Evolutionary conservation across 495 filamentous ascomycete species (phyloP).

Genomic region (Hamigera avellanea): DNA sequence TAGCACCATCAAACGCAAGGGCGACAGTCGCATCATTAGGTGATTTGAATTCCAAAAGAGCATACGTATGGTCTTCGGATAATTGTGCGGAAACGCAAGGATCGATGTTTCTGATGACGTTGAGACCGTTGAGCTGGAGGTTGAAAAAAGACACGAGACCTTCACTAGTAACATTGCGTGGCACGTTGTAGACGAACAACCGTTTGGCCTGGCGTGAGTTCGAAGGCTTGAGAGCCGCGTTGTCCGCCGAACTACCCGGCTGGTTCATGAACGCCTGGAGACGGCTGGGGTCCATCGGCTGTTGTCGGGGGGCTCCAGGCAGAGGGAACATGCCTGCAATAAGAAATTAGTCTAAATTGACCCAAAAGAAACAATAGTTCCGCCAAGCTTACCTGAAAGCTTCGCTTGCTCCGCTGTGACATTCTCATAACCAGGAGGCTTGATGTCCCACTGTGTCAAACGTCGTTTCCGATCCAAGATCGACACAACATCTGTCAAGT

Average conservation of each 20-base stretch:
- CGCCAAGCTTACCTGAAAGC: slow-evolving; percentile 60
- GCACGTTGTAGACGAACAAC: slow-evolving; percentile 76
- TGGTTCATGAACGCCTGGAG: slow-evolving; percentile 94
- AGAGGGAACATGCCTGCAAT: slow-evolving; percentile 83
- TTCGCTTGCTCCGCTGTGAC: slow-evolving; percentile 98
- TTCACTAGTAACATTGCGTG: slow-evolving; percentile 56
- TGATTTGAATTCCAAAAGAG: slow-evolving; percentile 83
- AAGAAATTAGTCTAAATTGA: too few species aligned
- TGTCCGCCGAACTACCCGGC: slow-evolving; percentile 61
- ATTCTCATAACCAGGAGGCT: slow-evolving; percentile 95
- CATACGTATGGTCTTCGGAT: slow-evolving; percentile 65
- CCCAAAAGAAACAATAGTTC: slow-evolving; percentile 5
- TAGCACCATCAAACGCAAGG: slow-evolving; percentile 77
- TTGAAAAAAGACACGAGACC: slow-evolving; percentile 80
- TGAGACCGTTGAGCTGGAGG: slow-evolving; percentile 84
- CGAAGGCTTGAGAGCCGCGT: slow-evolving; percentile 72
- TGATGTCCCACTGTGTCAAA: slow-evolving; percentile 98
- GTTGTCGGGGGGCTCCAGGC: slow-evolving; percentile 86
- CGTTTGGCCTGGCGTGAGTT: slow-evolving; percentile 91
- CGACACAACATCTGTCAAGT: slow-evolving; percentile 73
- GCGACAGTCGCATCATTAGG: slow-evolving; percentile 82
- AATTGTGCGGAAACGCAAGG: slow-evolving; percentile 80
- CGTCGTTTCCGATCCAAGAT: slow-evolving; percentile 76
- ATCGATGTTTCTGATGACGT: slow-evolving; percentile 72
- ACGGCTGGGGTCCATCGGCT: slow-evolving; percentile 91